Evolutionary conservation across 257 asterid species (phyloP).

Genomic region (Solanum etuberosum): DNA sequence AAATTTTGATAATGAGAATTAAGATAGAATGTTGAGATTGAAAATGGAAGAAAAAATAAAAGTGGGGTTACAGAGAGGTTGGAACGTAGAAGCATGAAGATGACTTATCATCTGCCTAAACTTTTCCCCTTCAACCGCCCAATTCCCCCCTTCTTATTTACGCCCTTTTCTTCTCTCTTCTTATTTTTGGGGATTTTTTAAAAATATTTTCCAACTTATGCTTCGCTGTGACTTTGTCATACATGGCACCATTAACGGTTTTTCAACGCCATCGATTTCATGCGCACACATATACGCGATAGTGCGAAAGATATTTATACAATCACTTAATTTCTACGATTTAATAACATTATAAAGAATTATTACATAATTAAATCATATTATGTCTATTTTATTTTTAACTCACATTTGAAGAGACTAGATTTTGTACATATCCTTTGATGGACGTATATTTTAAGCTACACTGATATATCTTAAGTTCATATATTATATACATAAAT

Average conservation of each 20-base stretch:
- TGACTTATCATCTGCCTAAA: conserved; percentile 60
- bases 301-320: background rate
- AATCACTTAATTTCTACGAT: background rate
- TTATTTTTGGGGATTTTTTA: background rate
- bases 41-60: background rate
- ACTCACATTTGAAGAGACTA: background rate
- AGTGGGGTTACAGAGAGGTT: conserved; percentile 37
- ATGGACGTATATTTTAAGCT: too few species aligned
- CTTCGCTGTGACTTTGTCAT: background rate
- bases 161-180: background rate
- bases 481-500: too few species aligned
- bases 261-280: background rate
- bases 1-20: background rate
- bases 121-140: conserved; percentile 24
- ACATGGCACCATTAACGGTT: conserved; percentile 25
- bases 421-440: too few species aligned
- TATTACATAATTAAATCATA: too few species aligned
- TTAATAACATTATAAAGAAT: too few species aligned
- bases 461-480: too few species aligned
- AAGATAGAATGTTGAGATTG: background rate
- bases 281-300: background rate
- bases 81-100: conserved; percentile 51
- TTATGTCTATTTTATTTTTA: too few species aligned
- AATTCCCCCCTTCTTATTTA: background rate
- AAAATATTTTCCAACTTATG: background rate